Base-by-base conservation (phyloP, 257 asterid species). In the Leptodermis oblonga region DNA sequence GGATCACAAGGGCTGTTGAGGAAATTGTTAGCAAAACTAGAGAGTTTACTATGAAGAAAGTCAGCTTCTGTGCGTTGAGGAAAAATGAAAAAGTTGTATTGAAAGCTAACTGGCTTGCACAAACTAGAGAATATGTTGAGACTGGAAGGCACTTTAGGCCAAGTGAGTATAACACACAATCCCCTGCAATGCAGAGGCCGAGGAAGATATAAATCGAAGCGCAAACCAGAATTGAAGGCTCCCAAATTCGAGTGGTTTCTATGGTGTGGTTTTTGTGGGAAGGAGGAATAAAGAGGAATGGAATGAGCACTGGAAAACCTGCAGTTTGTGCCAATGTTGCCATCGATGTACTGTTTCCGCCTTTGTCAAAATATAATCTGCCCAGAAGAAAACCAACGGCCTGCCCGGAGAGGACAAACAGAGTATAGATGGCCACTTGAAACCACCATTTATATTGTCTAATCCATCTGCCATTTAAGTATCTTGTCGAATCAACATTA, bases 261-360 rank as follows among this genome's bases (percentile, higher is more conserved):
- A 13, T 10, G 3, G 37, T 36, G 28, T 30, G 52, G 30, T 7
- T 25, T 20, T 74, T 51, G 34, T 59, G 28, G 25, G 71, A 7
- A 25, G 71, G 33, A 7, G n/a, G n/a, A n/a, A 77, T 55, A 36
- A 89, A 81, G 8, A 78, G 90, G 54, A 92, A 79, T 4, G 97
- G 97, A 55, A 89, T 18, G 10, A 89, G 88, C 56, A 83, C 53
- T 1, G 95, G 96, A 69, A 86, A 90, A 14, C 92, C 97, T 13
- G 48, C 82, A 26, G 62, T 76, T 78, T 80, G 89, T 0, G 82
- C 87, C 5, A 91, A 49, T 36, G 96, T 79, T 9, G 91, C 91
- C 73, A 86, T 39, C 96, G 93, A 89, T 52, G 75, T 69, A 68
- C 95, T 89, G 2, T 84, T 77, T 62, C 95, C 97, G 18, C 97